Evolutionary conservation across 2,329 filamentous ascomycete genomes (phyloP).

Genomic region (Diaporthe aspalathi): DNA sequence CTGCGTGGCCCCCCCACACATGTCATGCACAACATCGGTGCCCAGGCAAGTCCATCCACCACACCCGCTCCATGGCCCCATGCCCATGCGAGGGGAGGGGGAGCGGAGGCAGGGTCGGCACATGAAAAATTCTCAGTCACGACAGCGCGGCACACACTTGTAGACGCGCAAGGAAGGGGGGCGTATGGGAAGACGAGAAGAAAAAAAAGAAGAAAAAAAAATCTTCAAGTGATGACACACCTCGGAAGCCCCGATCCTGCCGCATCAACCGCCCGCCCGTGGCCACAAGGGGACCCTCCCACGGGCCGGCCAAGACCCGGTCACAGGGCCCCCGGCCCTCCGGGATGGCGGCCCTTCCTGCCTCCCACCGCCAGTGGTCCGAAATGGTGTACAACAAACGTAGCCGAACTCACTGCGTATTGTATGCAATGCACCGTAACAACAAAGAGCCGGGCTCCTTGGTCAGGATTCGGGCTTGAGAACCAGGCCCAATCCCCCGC

Average conservation of each 20-base stretch:
- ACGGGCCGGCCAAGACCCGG: slow-evolving; percentile 24
- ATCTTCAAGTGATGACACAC: neutral
- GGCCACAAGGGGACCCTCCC: slow-evolving; percentile 4
- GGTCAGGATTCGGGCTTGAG: no score
- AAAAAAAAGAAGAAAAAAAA: neutral
- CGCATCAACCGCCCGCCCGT: slow-evolving; percentile 6
- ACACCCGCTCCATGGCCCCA: neutral
- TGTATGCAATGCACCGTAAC: no score
- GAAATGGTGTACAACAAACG: neutral
- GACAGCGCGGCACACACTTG: neutral
- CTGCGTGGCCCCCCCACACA: neutral
- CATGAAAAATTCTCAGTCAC: neutral
- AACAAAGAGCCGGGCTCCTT: no score
- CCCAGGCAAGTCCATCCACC: neutral
- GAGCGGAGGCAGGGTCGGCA: neutral
- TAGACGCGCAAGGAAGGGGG: neutral
- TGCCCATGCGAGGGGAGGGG: neutral
- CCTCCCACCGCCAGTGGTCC: neutral
- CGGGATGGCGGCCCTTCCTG: neutral
- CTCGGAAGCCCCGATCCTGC: slow-evolving; percentile 14
- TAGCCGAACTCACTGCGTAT: no score
- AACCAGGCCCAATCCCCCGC: no score
- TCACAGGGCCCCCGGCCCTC: neutral
- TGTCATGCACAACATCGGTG: neutral
- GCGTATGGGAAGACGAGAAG: neutral